Evolutionary conservation across 176 grass and related monocot genomes (phyloP), one percentile per base, ranked within the genome.

Genomic region (Paspalum notatum): DNA sequence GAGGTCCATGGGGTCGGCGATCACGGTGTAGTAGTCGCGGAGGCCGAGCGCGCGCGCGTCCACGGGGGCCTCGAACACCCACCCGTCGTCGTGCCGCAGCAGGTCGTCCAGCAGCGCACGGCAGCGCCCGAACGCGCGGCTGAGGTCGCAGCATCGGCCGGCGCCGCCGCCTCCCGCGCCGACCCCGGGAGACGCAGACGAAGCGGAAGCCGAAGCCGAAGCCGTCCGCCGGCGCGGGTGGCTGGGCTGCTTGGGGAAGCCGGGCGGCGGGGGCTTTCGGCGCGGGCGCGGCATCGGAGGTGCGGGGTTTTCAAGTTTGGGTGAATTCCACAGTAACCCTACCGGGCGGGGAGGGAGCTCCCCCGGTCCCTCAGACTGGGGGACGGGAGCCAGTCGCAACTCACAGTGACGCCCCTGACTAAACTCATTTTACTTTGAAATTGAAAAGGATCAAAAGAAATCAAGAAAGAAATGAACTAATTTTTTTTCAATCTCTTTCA

Each of bases 1-100:
- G 7, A 97, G 89, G 79, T 93, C 91, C 94, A 97, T 93, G 39
- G 94, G 86, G 3, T 87, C 54, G 41, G 51, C 39, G 75, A 97
- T 61, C 39, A 82, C 56, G 59, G 81, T 54, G 86, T 93, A 89
- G 63, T 97, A 97, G 75, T 97, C 94, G 50, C 37, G 85, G 32
- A 97, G 63, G 54, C 89, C 78, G 47, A 97, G 91, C 74, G 62
- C 84, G 43, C 82, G 85, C 16, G 85, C 79, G 78, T 95, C 94
- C 44, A 97, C 94, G 15, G 94, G 91, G 18, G 51, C 48, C 70
- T 82, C 78, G 74, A 97, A 97, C 24, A 97, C 68, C 91, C 91
- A 93, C 9, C 81, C 94, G 27, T 89, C 77, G 14, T 79, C 75
- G 60, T 93, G 75, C 47, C 74, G 53, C 86, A 97, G 80, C 17